Conservation (phyloP, 2,329 filamentous ascomycete species). For the Trichoderma aggressivum region DNA sequence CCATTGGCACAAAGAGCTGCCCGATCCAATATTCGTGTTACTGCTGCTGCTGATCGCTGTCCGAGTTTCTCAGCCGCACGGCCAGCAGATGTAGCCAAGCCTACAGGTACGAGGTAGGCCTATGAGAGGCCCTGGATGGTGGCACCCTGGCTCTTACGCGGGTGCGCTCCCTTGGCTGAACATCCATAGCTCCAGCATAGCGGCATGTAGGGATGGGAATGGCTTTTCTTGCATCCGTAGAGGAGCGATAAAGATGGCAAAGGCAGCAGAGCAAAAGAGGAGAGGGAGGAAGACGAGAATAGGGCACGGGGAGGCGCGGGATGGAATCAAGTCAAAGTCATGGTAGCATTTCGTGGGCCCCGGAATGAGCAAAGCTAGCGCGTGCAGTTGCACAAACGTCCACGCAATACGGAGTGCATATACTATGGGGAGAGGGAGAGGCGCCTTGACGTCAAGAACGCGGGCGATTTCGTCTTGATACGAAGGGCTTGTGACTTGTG, state of each 20-base stretch:
- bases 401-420: background rate
- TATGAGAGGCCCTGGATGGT: background rate
- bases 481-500: background rate
- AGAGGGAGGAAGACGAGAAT: background rate
- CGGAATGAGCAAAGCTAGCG: background rate
- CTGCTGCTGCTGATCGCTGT: constrained; percentile 11
- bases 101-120: background rate
- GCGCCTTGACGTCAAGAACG: constrained; percentile 3
- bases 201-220: background rate
- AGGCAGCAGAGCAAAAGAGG: background rate
- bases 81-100: background rate
- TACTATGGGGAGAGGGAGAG: background rate
- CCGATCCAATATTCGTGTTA: background rate
- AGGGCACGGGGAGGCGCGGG: background rate
- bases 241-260: background rate
- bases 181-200: background rate
- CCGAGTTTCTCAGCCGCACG: constrained; percentile 10
- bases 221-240: background rate
- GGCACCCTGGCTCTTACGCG: background rate
- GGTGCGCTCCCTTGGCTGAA: background rate
- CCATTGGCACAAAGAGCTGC: constrained; percentile 6
- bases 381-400: background rate
- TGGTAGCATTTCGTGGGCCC: background rate
- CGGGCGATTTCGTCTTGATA: background rate
- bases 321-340: background rate